These are phyloP conservation scores for Mycosphaerella sp. DNA, from an alignment of 2,329 filamentous ascomycete species.

Conservation along the genomic window DNA sequence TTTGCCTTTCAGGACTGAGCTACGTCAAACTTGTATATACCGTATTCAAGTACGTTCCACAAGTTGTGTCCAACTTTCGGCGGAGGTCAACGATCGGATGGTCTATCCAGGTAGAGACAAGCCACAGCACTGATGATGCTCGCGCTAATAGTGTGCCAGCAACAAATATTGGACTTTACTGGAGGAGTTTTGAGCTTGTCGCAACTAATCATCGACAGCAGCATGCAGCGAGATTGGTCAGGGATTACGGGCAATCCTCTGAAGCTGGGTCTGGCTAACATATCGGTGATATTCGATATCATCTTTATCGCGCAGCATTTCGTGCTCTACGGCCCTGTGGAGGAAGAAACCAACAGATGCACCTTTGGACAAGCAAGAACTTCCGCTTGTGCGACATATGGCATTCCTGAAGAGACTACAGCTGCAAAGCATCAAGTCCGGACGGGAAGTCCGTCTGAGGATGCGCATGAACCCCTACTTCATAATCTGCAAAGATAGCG, in stretches of 20 bases:
- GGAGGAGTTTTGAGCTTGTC: slow-evolving; percentile 75
- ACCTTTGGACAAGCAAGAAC: neutral
- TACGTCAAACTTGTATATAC: slow-evolving; percentile 88
- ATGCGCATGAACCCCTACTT: neutral
- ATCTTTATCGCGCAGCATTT: slow-evolving; percentile 89
- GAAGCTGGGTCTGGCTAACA: slow-evolving; percentile 79
- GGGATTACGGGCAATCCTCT: slow-evolving; percentile 87
- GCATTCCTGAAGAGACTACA: neutral
- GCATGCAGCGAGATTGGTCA: slow-evolving; percentile 77
- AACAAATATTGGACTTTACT: slow-evolving; percentile 75
- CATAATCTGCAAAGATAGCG: neutral
- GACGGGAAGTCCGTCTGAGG: neutral
- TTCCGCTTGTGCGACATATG: slow-evolving; percentile 1
- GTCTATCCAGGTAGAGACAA: slow-evolving; percentile 53
- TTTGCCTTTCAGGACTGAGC: slow-evolving; percentile 48
- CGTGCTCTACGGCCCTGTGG: slow-evolving; percentile 55
- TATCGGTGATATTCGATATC: slow-evolving; percentile 77
- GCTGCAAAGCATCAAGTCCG: neutral
- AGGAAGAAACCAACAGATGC: slow-evolving; percentile 11
- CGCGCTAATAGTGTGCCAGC: slow-evolving; percentile 33
- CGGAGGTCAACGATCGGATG: slow-evolving; percentile 82
- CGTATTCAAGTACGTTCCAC: slow-evolving; percentile 86
- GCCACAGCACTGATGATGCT: neutral
- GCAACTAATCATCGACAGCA: slow-evolving; percentile 80
- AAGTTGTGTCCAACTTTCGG: slow-evolving; percentile 74